Conservation (phyloP, 2,329 filamentous ascomycete species). For the Talaromyces sp. region DNA sequence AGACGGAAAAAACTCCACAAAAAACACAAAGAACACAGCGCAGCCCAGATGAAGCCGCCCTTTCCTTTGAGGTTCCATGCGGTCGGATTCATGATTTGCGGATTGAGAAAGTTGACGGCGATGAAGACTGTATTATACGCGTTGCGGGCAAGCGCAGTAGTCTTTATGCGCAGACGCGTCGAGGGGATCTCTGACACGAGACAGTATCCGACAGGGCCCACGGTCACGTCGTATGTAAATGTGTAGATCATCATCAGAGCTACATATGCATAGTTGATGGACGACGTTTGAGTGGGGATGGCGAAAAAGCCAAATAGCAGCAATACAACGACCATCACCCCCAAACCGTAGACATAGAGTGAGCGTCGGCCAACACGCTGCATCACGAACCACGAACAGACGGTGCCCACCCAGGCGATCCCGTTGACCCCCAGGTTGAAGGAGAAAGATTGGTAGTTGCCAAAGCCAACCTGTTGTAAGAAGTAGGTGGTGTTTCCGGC, state of each 20-base stretch:
- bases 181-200: slow-evolving; percentile 51
- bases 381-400: slow-evolving; percentile 46
- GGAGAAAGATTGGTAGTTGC: slow-evolving; percentile 38
- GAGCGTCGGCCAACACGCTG: slow-evolving; percentile 31
- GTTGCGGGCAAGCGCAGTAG: slow-evolving; percentile 49
- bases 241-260: slow-evolving; percentile 50
- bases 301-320: slow-evolving; percentile 23
- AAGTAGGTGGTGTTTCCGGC: slow-evolving; percentile 29
- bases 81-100: slow-evolving; percentile 28
- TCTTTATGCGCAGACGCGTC: slow-evolving; percentile 51
- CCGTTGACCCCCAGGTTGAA: slow-evolving; percentile 55
- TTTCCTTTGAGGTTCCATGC: slow-evolving; percentile 37
- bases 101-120: slow-evolving; percentile 35
- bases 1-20: slow-evolving; percentile 37
- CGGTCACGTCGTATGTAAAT: slow-evolving; percentile 51
- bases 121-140: slow-evolving; percentile 49
- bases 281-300: slow-evolving; percentile 1
- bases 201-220: slow-evolving; percentile 52
- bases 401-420: slow-evolving; percentile 52
- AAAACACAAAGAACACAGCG: slow-evolving; percentile 27
- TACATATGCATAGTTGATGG: slow-evolving; percentile 29
- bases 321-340: slow-evolving; percentile 22
- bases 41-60: slow-evolving; percentile 37
- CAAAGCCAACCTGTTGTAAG: slow-evolving; percentile 33
- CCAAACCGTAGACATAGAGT: slow-evolving; percentile 32